Percentiles rank a stretch among this genome's conserved stretches.
phyloP scores from a whole-genome alignment of 2,329 filamentous ascomycete species.

The Stagonosporopsis rhizophila region DNA sequence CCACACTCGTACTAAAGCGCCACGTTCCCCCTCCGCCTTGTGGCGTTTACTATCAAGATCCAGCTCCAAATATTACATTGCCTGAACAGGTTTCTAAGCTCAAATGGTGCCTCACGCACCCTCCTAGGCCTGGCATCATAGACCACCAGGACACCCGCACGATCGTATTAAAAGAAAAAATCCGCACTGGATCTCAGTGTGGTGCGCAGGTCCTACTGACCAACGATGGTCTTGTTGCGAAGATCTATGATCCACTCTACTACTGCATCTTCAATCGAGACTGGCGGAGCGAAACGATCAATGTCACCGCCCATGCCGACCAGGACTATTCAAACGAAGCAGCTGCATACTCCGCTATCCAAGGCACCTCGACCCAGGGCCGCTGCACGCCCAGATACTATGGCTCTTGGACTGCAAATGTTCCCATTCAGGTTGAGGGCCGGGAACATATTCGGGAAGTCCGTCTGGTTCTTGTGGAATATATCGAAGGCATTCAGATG shows the following conservation, averaged over 20 bases:
- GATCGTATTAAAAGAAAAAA: not conserved
- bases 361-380: not conserved
- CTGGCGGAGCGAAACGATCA: not conserved
- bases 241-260: slow-evolving; percentile 18
- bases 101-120: not conserved
- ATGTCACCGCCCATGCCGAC: not conserved
- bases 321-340: not conserved
- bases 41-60: not conserved
- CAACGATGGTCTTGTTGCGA: slow-evolving; percentile 10
- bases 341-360: not conserved
- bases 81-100: not conserved
- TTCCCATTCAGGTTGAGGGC: not conserved
- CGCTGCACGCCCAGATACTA: not conserved
- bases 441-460: not conserved
- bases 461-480: slow-evolving; percentile 13
- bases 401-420: not conserved
- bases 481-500: slow-evolving; percentile 6
- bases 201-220: slow-evolving; percentile 12
- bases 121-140: not conserved
- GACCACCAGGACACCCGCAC: not conserved
- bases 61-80: not conserved
- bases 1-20: not conserved
- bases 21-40: not conserved
- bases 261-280: not conserved
- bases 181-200: slow-evolving; percentile 6